These are phyloP conservation scores for Wickerhamomyces silvicola DNA, from an alignment of 805 yeast species.

Conservation along the genomic window DNA sequence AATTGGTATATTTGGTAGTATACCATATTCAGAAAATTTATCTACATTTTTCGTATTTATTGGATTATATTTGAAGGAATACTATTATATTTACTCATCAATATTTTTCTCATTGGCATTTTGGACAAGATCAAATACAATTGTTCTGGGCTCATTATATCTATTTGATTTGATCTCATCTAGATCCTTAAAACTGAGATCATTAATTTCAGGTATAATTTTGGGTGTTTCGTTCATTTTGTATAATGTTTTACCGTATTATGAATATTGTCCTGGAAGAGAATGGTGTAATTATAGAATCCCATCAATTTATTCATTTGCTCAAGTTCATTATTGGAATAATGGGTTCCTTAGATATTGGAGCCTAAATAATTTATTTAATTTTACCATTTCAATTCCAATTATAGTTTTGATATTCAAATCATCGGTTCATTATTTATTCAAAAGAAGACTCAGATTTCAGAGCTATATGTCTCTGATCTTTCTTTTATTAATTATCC, in stretches of 20 bases:
- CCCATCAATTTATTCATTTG: slow-evolving; percentile 60
- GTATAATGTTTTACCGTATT: slow-evolving; percentile 49
- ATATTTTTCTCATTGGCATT: slow-evolving; percentile 48
- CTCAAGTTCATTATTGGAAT: slow-evolving; percentile 82
- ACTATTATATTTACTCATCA: slow-evolving; percentile 13
- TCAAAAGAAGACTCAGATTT: slow-evolving; percentile 30
- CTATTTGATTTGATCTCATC: slow-evolving; percentile 42
- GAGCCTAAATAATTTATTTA: slow-evolving; percentile 75
- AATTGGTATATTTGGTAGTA: slow-evolving; percentile 71
- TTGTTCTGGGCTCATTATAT: slow-evolving; percentile 65
- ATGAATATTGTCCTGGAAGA: slow-evolving; percentile 57
- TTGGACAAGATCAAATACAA: slow-evolving; percentile 68
- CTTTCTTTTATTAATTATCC: slow-evolving; percentile 43
- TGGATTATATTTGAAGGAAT: slow-evolving; percentile 44
- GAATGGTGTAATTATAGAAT: slow-evolving; percentile 66
- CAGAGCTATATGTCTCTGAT: slow-evolving; percentile 35
- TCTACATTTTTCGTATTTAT: slow-evolving; percentile 54
- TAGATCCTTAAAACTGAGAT: slow-evolving; percentile 16
- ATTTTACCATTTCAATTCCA: slow-evolving; percentile 73
- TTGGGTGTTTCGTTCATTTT: slow-evolving; percentile 40
- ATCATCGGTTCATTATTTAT: slow-evolving; percentile 33
- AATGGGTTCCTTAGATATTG: slow-evolving; percentile 78
- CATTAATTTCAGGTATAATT: slow-evolving; percentile 50
- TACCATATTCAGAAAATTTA: slow-evolving; percentile 71
- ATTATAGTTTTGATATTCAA: slow-evolving; percentile 40